Evolutionary conservation across 129 eudicot genomes (phyloP).

Genomic region (Ambrosia trifida): DNA sequence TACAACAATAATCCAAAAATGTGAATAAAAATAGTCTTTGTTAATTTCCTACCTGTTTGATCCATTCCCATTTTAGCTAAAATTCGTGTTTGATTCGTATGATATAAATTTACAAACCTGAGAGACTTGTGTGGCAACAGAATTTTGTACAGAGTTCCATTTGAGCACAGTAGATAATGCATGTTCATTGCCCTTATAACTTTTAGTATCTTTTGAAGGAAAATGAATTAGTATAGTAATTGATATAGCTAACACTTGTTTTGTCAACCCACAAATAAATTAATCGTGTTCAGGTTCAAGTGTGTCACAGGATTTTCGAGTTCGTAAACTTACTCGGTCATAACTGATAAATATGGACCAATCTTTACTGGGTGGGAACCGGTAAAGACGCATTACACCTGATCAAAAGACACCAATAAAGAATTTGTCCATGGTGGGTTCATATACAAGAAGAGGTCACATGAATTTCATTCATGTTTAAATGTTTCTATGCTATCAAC

Average conservation of each 20-base stretch:
- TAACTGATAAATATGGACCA: no score
- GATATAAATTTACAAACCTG: constrained; percentile 54
- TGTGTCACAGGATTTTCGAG: no score
- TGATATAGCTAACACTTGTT: not conserved
- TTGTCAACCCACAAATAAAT: no score
- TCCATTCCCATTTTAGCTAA: not conserved
- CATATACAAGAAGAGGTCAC: no score
- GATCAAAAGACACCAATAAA: no score
- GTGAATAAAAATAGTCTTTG: constrained; percentile 1
- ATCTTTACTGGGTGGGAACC: no score
- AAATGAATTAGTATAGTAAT: not conserved
- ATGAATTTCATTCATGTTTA: no score
- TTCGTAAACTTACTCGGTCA: no score
- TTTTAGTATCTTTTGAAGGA: constrained; percentile 57
- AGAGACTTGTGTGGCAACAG: constrained; percentile 85
- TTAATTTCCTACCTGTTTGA: constrained; percentile 3
- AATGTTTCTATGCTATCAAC: no score
- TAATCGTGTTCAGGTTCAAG: no score
- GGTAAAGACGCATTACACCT: no score
- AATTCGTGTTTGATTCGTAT: not conserved
- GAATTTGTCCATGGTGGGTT: no score
- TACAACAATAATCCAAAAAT: not conserved
- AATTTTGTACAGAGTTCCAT: constrained; percentile 78
- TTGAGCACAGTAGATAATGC: constrained; percentile 48
- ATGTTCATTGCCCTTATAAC: constrained; percentile 42